A percentile compares a stretch with the other conserved stretches of the same genome.
Conservation (phyloP, 768 basidiomycete genomes). For the Trametes punicea region DNA sequence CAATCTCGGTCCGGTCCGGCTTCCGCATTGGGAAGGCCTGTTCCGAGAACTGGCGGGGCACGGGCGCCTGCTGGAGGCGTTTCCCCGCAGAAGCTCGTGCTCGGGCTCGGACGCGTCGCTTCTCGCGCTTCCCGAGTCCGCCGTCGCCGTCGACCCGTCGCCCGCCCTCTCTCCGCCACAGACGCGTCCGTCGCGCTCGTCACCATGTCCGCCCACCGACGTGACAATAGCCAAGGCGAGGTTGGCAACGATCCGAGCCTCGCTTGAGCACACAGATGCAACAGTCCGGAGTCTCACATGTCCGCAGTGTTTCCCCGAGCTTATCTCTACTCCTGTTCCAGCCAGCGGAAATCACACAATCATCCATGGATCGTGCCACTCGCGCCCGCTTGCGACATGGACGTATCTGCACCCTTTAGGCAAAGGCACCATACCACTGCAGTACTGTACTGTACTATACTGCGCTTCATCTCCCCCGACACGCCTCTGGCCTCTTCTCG, state of each 20-base stretch:
- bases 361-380: not conserved
- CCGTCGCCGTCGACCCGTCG: not conserved
- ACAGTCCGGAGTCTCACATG: constrained; percentile 14
- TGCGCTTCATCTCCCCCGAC: not conserved
- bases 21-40: constrained; percentile 3
- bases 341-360: constrained; percentile 5
- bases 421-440: not conserved
- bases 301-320: constrained; percentile 10
- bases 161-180: not conserved
- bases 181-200: not conserved
- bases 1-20: constrained; percentile 18
- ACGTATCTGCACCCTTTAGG: constrained; percentile 7
- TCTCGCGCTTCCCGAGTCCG: not conserved
- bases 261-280: too few relatives aligned
- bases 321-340: constrained; percentile 1
- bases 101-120: not conserved
- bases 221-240: not conserved
- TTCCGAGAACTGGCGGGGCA: constrained; percentile 2
- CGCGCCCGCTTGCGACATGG: not conserved
- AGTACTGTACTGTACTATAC: too few relatives aligned
- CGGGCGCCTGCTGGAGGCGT: constrained; percentile 2
- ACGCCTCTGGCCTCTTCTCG: not conserved
- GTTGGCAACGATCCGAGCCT: too few relatives aligned
- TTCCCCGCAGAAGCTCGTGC: constrained; percentile 7
- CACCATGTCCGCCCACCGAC: not conserved